Evolutionary conservation across 2,329 filamentous ascomycete species (phyloP).

Genomic region (Aphanoascus verrucosus): DNA sequence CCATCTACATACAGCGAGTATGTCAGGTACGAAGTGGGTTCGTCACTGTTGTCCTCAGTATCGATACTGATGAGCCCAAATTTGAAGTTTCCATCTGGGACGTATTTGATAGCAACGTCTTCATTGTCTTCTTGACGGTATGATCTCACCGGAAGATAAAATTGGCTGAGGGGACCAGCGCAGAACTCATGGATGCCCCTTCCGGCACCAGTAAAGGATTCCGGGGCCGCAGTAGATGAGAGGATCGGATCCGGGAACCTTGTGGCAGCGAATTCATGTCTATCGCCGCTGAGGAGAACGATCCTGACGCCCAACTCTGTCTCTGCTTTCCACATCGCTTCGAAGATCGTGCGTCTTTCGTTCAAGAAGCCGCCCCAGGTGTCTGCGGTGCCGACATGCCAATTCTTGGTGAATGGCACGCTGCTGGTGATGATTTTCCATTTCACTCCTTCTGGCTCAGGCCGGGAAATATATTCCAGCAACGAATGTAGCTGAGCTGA

Average conservation of each 20-base stretch:
- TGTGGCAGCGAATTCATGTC: slow-evolving; percentile 95
- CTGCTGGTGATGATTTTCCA: slow-evolving; percentile 92
- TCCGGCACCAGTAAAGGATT: slow-evolving; percentile 18
- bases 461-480: slow-evolving; percentile 60
- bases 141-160: slow-evolving; percentile 74
- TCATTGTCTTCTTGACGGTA: slow-evolving; percentile 72
- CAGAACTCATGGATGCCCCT: slow-evolving; percentile 71
- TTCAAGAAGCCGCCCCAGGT: slow-evolving; percentile 88
- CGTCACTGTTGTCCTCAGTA: slow-evolving; percentile 42
- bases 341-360: slow-evolving; percentile 68
- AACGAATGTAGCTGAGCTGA: slow-evolving; percentile 67
- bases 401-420: slow-evolving; percentile 96
- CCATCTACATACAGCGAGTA: slow-evolving; percentile 80
- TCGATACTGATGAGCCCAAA: slow-evolving; percentile 76
- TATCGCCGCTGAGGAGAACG: slow-evolving; percentile 75
- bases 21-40: slow-evolving; percentile 51
- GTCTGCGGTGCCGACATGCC: slow-evolving; percentile 75
- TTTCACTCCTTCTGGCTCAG: slow-evolving; percentile 64
- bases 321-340: slow-evolving; percentile 88
- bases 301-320: slow-evolving; percentile 60
- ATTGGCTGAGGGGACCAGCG: slow-evolving; percentile 83
- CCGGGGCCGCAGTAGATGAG: slow-evolving; percentile 15
- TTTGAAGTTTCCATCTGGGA: slow-evolving; percentile 75
- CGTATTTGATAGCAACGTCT: slow-evolving; percentile 75
- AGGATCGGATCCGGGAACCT: slow-evolving; percentile 47